A percentile compares a stretch with the other conserved stretches of the same genome.
These are phyloP conservation scores for Pichia deserticola DNA, from an alignment of 805 yeast species.

Conservation along the genomic window DNA sequence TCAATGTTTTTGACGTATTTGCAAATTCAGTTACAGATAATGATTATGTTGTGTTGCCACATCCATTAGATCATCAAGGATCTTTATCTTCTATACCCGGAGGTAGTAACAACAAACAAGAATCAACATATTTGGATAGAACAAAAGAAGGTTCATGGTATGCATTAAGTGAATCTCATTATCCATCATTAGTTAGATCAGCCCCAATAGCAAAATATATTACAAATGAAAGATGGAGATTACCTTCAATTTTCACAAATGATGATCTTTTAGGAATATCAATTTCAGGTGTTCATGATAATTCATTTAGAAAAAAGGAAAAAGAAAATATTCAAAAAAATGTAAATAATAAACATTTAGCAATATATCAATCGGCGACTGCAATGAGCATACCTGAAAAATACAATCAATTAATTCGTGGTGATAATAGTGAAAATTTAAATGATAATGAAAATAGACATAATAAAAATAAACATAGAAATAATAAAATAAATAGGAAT, in stretches of 20 bases:
- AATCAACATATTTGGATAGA: conserved; percentile 59
- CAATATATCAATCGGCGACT: conserved; percentile 8
- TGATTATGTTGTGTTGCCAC: conserved; percentile 54
- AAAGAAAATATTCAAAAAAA: conserved; percentile 6
- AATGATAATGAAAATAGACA: background rate
- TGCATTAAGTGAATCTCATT: conserved; percentile 71
- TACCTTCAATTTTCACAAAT: conserved; percentile 29
- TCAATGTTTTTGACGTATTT: conserved; percentile 74
- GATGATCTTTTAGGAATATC: conserved; percentile 35
- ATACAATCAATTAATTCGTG: background rate
- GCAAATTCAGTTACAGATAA: conserved; percentile 16
- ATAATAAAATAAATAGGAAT: background rate
- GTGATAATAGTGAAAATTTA: background rate
- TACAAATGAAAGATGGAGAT: conserved; percentile 36
- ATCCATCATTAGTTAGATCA: conserved; percentile 73
- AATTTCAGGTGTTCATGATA: conserved; percentile 44
- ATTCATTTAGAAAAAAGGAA: conserved; percentile 13
- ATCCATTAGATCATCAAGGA: conserved; percentile 40
- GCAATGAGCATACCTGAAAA: conserved; percentile 5
- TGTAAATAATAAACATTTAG: background rate
- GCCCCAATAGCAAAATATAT: conserved; percentile 72
- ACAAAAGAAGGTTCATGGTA: conserved; percentile 68
- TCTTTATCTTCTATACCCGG: background rate
- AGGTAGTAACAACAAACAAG: background rate
- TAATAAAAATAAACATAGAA: background rate